Evolutionary conservation across 2,329 filamentous ascomycete species (phyloP).

Genomic region (Pseudogymnoascus sp.): DNA sequence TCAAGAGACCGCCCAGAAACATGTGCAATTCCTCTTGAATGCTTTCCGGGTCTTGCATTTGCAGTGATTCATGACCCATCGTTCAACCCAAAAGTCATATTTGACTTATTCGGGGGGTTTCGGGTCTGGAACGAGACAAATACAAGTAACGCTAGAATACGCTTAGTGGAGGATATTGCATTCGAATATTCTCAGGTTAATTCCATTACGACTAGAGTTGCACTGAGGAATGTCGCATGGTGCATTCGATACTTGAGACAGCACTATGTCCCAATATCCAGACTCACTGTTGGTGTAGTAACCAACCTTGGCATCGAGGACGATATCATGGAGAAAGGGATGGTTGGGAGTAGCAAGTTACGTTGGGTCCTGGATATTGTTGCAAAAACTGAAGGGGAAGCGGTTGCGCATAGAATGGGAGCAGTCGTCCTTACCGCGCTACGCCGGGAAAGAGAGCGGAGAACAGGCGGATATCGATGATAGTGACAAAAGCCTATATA

Average conservation of each 20-base stretch:
- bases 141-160: slow-evolving; percentile 14
- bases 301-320: slow-evolving; percentile 18
- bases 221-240: slow-evolving; percentile 23
- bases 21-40: slow-evolving; percentile 1
- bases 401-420: neutral
- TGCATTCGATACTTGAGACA: slow-evolving; percentile 21
- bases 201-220: slow-evolving; percentile 13
- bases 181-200: slow-evolving; percentile 19
- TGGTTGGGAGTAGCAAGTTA: slow-evolving; percentile 17
- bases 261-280: slow-evolving; percentile 16
- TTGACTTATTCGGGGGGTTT: slow-evolving; percentile 2
- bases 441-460: neutral
- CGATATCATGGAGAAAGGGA: slow-evolving; percentile 16
- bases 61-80: slow-evolving; percentile 6
- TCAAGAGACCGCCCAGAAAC: neutral
- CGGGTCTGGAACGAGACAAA: slow-evolving; percentile 8
- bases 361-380: slow-evolving; percentile 21
- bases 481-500: neutral
- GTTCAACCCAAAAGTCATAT: neutral
- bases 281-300: slow-evolving; percentile 20
- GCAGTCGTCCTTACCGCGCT: neutral
- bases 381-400: slow-evolving; percentile 18
- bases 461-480: neutral
- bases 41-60: slow-evolving; percentile 5
- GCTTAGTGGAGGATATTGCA: slow-evolving; percentile 22